Base-by-base conservation (phyloP, 768 basidiomycete genomes). In the Crepidotus variabilis region DNA sequence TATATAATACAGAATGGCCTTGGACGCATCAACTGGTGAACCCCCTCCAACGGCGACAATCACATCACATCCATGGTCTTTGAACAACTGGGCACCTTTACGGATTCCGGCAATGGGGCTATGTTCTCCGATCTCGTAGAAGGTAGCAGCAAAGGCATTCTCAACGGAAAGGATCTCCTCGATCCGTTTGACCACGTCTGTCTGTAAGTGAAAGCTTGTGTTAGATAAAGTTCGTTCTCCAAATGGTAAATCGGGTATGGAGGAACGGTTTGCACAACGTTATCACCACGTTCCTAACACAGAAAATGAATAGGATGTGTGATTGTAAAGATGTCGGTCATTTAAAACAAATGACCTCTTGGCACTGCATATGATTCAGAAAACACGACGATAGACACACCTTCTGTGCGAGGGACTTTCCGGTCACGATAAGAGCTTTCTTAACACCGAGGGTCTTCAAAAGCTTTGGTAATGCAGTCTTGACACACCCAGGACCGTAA, bases 1-100 rank as follows among this genome's bases (percentile, higher is more conserved):
- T 32, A 85, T 71, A 51, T 81, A 77, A 66, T 84, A 86, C 7
- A 87, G 66, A 24, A 92, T 86, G 0, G 84, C 84, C 66, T 93
- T 92, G 20, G 87, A 73, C 1, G 86, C 88, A 66, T 92, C 91
- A 56, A 92, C 76, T 11, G 90, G 88, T 1, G 89, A 91, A 50
- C 90, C 91, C 21, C 91, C 90, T 2, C 91, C 91, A 45, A 92
- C 76, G 23, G 87, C 74, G 36, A 93, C 79, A 60, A 92, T 82
- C 20, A 85, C 76, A 65, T 91, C 85, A 57, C 87, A 87, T 10
- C 76, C 76, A 21, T 77, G 69, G 9, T 82, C 76, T 47, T 75
- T 79, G 72, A 87, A 83, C 1, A 72, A 66, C 57, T 81, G 71
- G 54, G 84, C 73, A 24, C 83, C 88, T 13, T 74, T 75, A 16